Evolutionary conservation across 1,284 basidiomycete species (phyloP), one percentile per base, ranked within the genome.

Genomic region (Gomphus sp.): DNA sequence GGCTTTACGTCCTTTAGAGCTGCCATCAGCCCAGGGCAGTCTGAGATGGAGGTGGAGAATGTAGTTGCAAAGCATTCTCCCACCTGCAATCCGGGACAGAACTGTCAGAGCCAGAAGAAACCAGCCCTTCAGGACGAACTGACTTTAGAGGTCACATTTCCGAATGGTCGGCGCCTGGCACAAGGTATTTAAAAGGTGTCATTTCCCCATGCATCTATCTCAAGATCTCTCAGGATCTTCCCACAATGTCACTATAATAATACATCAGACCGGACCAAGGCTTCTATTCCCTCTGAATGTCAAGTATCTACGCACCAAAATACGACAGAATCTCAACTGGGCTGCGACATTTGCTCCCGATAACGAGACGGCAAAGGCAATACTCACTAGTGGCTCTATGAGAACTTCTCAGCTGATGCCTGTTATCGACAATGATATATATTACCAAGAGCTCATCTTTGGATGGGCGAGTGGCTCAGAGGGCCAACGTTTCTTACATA

Each of bases 1-100:
- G 54, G 54, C 12, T 48, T 25, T 33, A 47, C 55, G 18, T 56
- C 55, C 12, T 56, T 56, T 22, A 56, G 31, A 25, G 41, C 43
- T 25, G 4, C n/a, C 9, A 6, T 31, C 12, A 28, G 6, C 25
- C n/a, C 2, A 31, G 22, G 12, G 10, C 28, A 9, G 18, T 18
- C 25, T 14, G 50, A 52, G 33, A 36, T n/a, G 10, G 50, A 52
- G 36, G n/a, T 33, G 50, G 5, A 36, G 10, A 31, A 39, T 12
- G 34, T 18, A 52, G 2, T 18, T 8, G 25, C 52, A 16, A 39
- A n/a, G n/a, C n/a, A n/a, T n/a, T n/a, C 51, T 8, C 33, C 3
- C 39, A 7, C 3, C n/a, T 39, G 16, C 10, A 3, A 10, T 4
- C 39, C 18, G 11, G 48, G 28, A 50, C 11, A 16, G 10, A 50